Conservation (phyloP, 2,329 filamentous ascomycete genomes). For the Thermothelomyces thermophilus region DNA sequence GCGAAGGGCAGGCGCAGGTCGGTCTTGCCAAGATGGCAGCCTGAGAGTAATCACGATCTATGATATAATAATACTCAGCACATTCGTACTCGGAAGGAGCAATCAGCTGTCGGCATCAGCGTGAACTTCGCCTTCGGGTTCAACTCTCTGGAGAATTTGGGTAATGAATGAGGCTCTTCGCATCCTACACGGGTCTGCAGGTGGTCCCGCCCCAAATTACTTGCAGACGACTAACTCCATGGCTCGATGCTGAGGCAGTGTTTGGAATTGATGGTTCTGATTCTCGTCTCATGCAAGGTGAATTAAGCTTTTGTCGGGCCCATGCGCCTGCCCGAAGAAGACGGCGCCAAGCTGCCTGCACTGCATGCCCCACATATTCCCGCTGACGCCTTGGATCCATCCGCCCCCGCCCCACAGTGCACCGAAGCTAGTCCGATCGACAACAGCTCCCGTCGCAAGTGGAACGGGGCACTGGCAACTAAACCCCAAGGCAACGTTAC, state of each 20-base stretch:
- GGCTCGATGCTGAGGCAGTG: background rate
- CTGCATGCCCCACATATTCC: background rate
- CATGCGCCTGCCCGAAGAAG: conserved; percentile 8
- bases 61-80: no score
- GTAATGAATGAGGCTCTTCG: background rate
- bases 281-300: background rate
- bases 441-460: conserved; percentile 7
- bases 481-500: conserved; percentile 25
- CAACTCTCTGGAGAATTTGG: background rate
- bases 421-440: conserved; percentile 8
- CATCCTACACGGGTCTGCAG: background rate
- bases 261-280: background rate
- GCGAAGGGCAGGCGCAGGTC: background rate
- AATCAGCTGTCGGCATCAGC: background rate
- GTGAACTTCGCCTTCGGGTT: background rate
- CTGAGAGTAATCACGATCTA: background rate
- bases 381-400: background rate
- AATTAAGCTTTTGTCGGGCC: conserved; percentile 16
- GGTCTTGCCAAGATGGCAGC: background rate
- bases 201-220: background rate
- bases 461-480: conserved; percentile 13
- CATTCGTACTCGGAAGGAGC: no score
- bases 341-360: background rate
- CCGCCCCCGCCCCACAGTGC: conserved; percentile 1
- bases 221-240: background rate